Base-by-base conservation (phyloP, 208 protist genomes). In the Trypanosoma conorhini region DNA sequence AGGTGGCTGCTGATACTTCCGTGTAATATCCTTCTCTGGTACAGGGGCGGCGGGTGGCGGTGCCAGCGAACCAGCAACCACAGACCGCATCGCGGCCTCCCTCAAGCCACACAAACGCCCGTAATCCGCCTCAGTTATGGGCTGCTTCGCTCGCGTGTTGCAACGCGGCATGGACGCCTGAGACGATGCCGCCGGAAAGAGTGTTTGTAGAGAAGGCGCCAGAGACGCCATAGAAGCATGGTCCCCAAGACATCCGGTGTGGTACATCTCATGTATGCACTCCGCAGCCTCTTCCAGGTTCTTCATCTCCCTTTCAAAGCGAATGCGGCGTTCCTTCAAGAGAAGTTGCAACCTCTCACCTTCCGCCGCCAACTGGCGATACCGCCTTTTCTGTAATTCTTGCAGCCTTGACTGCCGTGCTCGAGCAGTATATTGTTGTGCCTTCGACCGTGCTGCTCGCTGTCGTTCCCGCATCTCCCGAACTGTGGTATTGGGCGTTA, bases 41-140 rank as follows among this genome's bases (percentile, higher is more conserved):
- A 19, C 40, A 13, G 4, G n/a, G 30, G 60, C 31, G n/a, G 35
- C 3, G 60, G 15, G 19, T 22, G 30, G 13, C 22, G 21, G 22
- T 57, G 22, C 24, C n/a, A 30, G 30, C 26, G 62, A 57, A 13
- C 40, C 12, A 26, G 33, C 22, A 44, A 15, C 26, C 17, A 50
- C 7, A 22, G 26, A 50, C n/a, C 21, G 50, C 33, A 55, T 50
- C 46, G 38, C 50, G 38, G 51, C 31, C 35, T 48, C 51, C 46
- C 22, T 58, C 21, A 52, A n/a, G 19, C 63, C 63, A 50, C 63
- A 68, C 21, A 42, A 48, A 19, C 52, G 48, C 35, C n/a, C 30
- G 38, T 68, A 68, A 22, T 58, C 52, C 15, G 38, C 51, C 17
- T 68, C 33, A 50, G 35, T 0, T 68, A 68, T 58, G 9, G 48